Evolutionary conservation across 73 alveolate species (phyloP), one percentile per base, ranked within the genome.

Genomic region (Effrenium voratum): DNA sequence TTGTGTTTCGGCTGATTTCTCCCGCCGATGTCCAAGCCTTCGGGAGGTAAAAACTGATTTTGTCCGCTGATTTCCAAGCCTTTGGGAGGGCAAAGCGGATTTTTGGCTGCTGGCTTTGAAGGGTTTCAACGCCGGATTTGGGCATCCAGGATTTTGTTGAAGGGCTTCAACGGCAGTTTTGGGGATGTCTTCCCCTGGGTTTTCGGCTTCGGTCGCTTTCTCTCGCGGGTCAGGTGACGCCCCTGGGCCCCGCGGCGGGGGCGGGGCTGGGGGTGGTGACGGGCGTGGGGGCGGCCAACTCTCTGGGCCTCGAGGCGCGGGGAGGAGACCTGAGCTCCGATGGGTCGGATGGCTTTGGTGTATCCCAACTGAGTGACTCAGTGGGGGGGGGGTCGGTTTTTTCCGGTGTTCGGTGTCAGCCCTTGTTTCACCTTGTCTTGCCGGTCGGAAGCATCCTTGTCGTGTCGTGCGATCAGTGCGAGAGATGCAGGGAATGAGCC

Each of bases 201-300:
- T n/a, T n/a, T n/a, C n/a, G n/a, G n/a, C n/a, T n/a, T n/a, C n/a
- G n/a, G n/a, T n/a, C n/a, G n/a, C n/a, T n/a, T n/a, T n/a, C n/a
- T n/a, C n/a, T n/a, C n/a, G n/a, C n/a, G n/a, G 5, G 40, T 43
- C 13, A 84, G 80, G 80, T 57, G 47, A 86, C 83, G 24, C 95
- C 88, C n/a, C 45, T 90, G 86, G 97, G 87, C 77, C 97, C 97
- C 47, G 59, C 87, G 4, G 97, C 97, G 3, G 97, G 97, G 0
- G 97, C 88, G 10, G 97, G 97, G 38, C 59, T 90, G 45, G 97
- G 97, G 8, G 87, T 90, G 87, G 97, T 90, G 59, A 72, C 97
- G 46, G 97, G 97, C 55, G 87, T 90, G 70, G 97, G 97, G 16
- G 97, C 97, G 8, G 97, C 97, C 44, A 90, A 90, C 76, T 90